phyloP scores from a whole-genome alignment of 306 rosid genomes.

The Hippophae gyantsensis region DNA sequence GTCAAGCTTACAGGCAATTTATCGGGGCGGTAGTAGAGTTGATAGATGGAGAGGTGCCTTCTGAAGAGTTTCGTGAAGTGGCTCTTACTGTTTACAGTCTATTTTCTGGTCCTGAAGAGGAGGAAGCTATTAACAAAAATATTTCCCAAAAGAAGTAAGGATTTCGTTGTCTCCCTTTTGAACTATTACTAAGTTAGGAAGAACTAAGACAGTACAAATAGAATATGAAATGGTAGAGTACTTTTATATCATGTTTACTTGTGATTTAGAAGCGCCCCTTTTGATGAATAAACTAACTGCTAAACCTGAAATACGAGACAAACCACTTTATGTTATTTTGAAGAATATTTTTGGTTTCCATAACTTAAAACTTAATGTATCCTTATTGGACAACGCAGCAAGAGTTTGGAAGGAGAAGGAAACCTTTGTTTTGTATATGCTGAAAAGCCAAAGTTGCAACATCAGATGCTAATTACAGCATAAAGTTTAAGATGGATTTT shows the following conservation, averaged over 20 bases:
- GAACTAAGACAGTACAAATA: no score
- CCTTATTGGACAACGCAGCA: not conserved
- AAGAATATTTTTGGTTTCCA: not conserved
- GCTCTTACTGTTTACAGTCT: constrained; percentile 34
- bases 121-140: constrained; percentile 16
- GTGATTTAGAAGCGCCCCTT: no score
- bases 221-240: no score
- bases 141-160: constrained; percentile 44
- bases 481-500: not conserved
- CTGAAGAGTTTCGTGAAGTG: constrained; percentile 79
- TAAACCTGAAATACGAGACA: not conserved
- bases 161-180: not conserved
- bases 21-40: constrained; percentile 68
- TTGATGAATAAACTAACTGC: not conserved
- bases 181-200: not conserved
- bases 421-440: no score
- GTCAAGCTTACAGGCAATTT: constrained; percentile 57
- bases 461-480: not conserved
- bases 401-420: not conserved
- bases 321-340: not conserved
- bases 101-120: constrained; percentile 25
- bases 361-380: not conserved
- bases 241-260: no score
- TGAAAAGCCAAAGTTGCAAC: not conserved
- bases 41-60: constrained; percentile 72